Evolutionary conservation across 306 rosid species (phyloP), one percentile per base, ranked within the genome.

Genomic region (Hippophae tibetana): DNA sequence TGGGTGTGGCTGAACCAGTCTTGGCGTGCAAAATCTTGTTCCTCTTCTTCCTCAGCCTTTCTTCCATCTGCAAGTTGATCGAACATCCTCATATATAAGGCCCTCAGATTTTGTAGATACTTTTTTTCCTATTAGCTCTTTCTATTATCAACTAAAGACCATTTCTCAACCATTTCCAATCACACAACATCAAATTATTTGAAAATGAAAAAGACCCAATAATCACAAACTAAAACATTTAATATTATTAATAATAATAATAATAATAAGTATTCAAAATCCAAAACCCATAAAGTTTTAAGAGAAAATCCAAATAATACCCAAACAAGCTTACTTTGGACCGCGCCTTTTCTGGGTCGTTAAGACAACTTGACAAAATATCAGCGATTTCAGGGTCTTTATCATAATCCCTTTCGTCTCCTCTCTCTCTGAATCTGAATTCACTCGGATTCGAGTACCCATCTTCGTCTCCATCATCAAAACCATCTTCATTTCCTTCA

Each of bases 301-400:
- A 65, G 11, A 26, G 25, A 72, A 18, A 54, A 12, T 42, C 10
- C 13, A 43, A 7, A 69, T 26, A n/a, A 48, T 13, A n/a, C 8
- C 44, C 52, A 1, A 18, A 18, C 23, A 18, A 47, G 54, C 83
- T 81, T 81, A 87, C 97, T 74, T 66, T 87, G 60, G 95, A 81
- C 12, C 71, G 89, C 38, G 87, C 90, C 65, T 72, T 85, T 41
- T 84, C 71, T 10, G 96, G 97, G 62, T 90, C 74, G 58, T 87
- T 94, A 12, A 90, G 71, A 69, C 68, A 76, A 68, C 43, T 64
- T 45, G 94, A 94, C 52, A 90, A 61, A 64, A 87, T 84, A 27
- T 87, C 84, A 74, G 95, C 97, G 25, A 82, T 68, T 63, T 87
- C 97, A 42, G 97, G 96, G 71, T 90, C 89, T 62, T 79, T 65